Evolutionary conservation across 2,329 filamentous ascomycete genomes (phyloP).

Genomic region (Cordyceps farinosa): DNA sequence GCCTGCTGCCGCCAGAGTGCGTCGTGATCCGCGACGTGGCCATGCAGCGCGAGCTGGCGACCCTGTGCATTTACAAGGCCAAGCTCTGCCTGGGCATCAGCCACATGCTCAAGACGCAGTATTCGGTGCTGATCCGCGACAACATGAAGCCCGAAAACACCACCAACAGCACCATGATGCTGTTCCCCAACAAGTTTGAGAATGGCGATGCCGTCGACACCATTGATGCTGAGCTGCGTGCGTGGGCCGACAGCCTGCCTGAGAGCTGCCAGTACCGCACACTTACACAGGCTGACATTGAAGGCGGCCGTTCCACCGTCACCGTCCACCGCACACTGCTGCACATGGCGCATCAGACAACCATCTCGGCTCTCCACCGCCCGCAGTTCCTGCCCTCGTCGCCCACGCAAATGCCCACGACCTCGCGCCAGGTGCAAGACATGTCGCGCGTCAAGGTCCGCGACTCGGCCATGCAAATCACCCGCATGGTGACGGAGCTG

Average conservation of each 20-base stretch:
- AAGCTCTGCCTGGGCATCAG: slow-evolving; percentile 87
- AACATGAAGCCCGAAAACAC: slow-evolving; percentile 74
- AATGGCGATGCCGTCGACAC: slow-evolving; percentile 73
- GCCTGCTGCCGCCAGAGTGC: slow-evolving; percentile 67
- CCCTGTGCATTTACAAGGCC: slow-evolving; percentile 88
- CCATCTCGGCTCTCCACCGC: slow-evolving; percentile 83
- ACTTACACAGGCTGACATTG: slow-evolving; percentile 51
- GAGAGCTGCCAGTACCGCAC: slow-evolving; percentile 65
- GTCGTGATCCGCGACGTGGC: slow-evolving; percentile 64
- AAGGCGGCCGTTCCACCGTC: slow-evolving; percentile 57
- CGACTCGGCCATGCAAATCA: slow-evolving; percentile 80
- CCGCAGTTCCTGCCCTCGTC: slow-evolving; percentile 83
- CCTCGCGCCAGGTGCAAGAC: slow-evolving; percentile 70
- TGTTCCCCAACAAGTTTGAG: slow-evolving; percentile 86
- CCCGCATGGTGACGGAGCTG: slow-evolving; percentile 74
- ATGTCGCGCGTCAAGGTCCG: slow-evolving; percentile 79
- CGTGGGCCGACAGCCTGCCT: slow-evolving; percentile 73
- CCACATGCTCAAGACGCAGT: slow-evolving; percentile 84
- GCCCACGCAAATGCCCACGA: slow-evolving; percentile 48
- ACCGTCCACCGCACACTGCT: slow-evolving; percentile 77
- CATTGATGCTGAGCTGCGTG: slow-evolving; percentile 74
- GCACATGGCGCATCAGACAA: slow-evolving; percentile 92
- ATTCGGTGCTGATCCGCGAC: slow-evolving; percentile 83
- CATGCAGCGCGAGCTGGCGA: slow-evolving; percentile 74
- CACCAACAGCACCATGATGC: slow-evolving; percentile 77